phyloP scores from a whole-genome alignment of 306 rosid species.

The Fragaria nilgerrensis region DNA sequence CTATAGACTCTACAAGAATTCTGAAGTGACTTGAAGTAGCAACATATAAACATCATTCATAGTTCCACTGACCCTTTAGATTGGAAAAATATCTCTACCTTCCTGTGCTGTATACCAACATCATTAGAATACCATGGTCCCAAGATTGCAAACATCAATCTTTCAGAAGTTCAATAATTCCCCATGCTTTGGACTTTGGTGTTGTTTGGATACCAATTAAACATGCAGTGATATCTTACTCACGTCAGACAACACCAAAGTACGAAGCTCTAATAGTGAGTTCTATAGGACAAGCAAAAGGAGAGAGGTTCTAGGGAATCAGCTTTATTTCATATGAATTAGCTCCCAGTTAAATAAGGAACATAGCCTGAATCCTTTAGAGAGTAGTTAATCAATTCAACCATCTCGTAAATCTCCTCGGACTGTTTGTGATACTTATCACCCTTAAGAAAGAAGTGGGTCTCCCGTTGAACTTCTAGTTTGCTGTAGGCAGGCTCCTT shows the following conservation, averaged over 20 bases:
- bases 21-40: slow-evolving; percentile 2
- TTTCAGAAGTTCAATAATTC: background rate
- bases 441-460: slow-evolving; percentile 49
- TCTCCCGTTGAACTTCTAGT: slow-evolving; percentile 60
- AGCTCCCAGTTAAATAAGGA: slow-evolving; percentile 37
- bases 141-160: background rate
- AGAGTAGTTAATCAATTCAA: slow-evolving; percentile 42
- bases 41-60: background rate
- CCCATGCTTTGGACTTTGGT: background rate
- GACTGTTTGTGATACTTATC: slow-evolving; percentile 50
- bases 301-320: slow-evolving; percentile 9
- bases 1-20: background rate
- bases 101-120: background rate
- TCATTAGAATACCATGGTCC: background rate
- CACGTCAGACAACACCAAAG: background rate
- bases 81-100: slow-evolving; percentile 5
- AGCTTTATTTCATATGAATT: slow-evolving; percentile 14
- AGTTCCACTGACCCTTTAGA: background rate
- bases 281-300: background rate
- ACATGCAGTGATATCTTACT: too few relatives aligned
- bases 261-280: background rate
- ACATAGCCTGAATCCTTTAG: slow-evolving; percentile 48
- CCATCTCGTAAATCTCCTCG: slow-evolving; percentile 50
- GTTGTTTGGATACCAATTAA: too few relatives aligned
- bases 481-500: slow-evolving; percentile 81